Evolutionary conservation across 2,329 filamentous ascomycete genomes (phyloP).

Genomic region (Eutypella sp.): DNA sequence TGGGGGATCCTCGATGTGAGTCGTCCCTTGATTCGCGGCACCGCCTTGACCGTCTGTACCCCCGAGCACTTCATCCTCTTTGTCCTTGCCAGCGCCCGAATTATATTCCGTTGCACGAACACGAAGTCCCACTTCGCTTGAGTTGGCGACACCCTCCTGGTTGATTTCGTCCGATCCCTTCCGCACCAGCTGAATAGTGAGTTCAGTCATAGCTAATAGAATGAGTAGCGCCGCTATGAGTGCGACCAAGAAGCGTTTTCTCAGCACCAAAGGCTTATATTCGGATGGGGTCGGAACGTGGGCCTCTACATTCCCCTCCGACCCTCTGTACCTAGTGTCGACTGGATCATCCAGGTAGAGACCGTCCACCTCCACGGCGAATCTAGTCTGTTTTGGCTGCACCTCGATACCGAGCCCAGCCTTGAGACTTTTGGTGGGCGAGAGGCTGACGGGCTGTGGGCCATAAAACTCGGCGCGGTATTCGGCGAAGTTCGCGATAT

Average conservation of each 20-base stretch:
- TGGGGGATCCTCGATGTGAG: no score
- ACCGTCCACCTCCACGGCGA: conserved; percentile 11
- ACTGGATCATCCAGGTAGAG: conserved; percentile 13
- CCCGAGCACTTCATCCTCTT: no score
- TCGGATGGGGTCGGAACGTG: conserved; percentile 1
- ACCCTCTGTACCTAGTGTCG: conserved; percentile 17
- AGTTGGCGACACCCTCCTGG: not conserved
- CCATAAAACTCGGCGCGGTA: conserved; percentile 12
- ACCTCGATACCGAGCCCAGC: conserved; percentile 18
- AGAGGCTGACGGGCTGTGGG: conserved; percentile 12
- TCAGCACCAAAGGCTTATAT: conserved; percentile 19
- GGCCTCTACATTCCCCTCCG: conserved; percentile 16
- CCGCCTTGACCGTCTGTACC: no score
- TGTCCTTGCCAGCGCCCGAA: no score
- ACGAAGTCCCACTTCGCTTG: not conserved
- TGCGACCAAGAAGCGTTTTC: conserved; percentile 11
- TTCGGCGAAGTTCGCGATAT: conserved; percentile 16
- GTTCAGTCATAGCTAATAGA: conserved; percentile 21
- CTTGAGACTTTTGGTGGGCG: conserved; percentile 11
- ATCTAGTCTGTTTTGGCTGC: conserved; percentile 4
- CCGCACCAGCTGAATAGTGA: conserved; percentile 24
- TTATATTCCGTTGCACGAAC: not conserved
- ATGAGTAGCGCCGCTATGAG: conserved; percentile 13
- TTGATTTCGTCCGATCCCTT: conserved; percentile 8
- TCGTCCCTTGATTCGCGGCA: no score